Percentiles rank a stretch among this genome's conserved stretches.
Evolutionary conservation across 2,329 filamentous ascomycete species (phyloP).

Genomic region (Nothopassalora personata): DNA sequence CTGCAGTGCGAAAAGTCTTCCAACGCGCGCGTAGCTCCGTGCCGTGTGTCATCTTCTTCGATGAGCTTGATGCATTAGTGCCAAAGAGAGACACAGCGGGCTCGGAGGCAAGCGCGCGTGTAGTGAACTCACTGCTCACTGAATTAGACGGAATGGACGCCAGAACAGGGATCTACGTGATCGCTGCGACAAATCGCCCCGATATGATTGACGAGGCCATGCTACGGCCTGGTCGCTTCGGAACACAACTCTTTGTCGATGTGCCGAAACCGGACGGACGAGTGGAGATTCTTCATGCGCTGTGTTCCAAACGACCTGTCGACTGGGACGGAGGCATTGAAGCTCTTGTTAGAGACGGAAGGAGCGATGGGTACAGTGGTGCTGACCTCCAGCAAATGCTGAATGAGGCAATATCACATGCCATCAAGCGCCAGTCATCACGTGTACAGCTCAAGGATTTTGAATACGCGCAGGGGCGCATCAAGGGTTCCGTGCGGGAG

Average conservation of each 20-base stretch:
- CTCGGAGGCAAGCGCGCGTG: conserved; percentile 76
- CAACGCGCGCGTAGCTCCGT: conserved; percentile 76
- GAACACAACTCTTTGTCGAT: conserved; percentile 83
- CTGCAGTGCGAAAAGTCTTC: conserved; percentile 88
- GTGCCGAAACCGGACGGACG: conserved; percentile 73
- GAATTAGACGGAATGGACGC: conserved; percentile 78
- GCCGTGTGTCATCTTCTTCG: conserved; percentile 95
- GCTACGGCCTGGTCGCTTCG: conserved; percentile 82
- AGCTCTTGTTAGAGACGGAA: conserved; percentile 57
- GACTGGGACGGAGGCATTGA: conserved; percentile 47
- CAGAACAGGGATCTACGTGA: conserved; percentile 82
- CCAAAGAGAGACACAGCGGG: conserved; percentile 71
- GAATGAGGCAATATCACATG: conserved; percentile 54
- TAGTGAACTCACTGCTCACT: conserved; percentile 91
- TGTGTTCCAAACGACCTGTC: conserved; percentile 49
- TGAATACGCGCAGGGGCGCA: conserved; percentile 36
- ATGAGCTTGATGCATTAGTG: conserved; percentile 90
- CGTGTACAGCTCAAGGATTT: conserved; percentile 47
- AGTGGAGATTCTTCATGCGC: conserved; percentile 74
- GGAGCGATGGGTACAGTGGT: conserved; percentile 73
- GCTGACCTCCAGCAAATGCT: conserved; percentile 58
- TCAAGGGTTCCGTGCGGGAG: conserved; percentile 52
- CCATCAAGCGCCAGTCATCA: conserved; percentile 45
- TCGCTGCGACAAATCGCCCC: conserved; percentile 89
- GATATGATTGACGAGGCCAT: conserved; percentile 97